Conservation (phyloP, 371 early-diverging fungal genomes). For the Apophysomyces elegans region DNA sequence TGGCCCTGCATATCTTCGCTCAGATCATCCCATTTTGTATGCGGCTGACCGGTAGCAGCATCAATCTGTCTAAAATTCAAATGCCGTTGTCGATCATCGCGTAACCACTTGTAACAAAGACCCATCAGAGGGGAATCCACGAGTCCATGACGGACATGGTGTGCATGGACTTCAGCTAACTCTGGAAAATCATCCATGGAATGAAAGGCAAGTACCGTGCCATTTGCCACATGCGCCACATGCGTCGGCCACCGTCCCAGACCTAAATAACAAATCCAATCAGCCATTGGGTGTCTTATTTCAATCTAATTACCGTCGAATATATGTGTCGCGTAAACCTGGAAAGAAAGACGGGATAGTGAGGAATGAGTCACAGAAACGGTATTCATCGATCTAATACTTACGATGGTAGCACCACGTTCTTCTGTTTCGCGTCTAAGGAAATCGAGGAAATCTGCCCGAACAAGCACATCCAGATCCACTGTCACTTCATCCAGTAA, state of each 20-base stretch:
- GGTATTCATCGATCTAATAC: constrained; percentile 4
- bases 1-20: constrained; percentile 72
- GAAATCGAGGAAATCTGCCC: constrained; percentile 69
- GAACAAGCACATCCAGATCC: constrained; percentile 80
- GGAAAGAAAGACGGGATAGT: not conserved
- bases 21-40: constrained; percentile 74
- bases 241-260: constrained; percentile 74
- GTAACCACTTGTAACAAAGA: constrained; percentile 54
- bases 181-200: constrained; percentile 51
- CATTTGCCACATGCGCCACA: constrained; percentile 72
- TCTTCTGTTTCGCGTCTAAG: constrained; percentile 65
- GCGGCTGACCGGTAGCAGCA: constrained; percentile 44
- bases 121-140: constrained; percentile 70
- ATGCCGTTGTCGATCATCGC: constrained; percentile 41
- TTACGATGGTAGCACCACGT: constrained; percentile 68
- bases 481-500: constrained; percentile 86
- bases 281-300: not conserved
- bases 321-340: constrained; percentile 75
- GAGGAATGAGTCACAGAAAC: not conserved
- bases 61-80: constrained; percentile 27
- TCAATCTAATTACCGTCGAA: constrained; percentile 52
- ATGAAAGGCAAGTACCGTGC: constrained; percentile 46
- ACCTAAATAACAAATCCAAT: constrained; percentile 12
- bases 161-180: constrained; percentile 42
- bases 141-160: constrained; percentile 29